Evolutionary conservation across 2,329 filamentous ascomycete species (phyloP).

Genomic region (Fonsecaea multimorphosa): DNA sequence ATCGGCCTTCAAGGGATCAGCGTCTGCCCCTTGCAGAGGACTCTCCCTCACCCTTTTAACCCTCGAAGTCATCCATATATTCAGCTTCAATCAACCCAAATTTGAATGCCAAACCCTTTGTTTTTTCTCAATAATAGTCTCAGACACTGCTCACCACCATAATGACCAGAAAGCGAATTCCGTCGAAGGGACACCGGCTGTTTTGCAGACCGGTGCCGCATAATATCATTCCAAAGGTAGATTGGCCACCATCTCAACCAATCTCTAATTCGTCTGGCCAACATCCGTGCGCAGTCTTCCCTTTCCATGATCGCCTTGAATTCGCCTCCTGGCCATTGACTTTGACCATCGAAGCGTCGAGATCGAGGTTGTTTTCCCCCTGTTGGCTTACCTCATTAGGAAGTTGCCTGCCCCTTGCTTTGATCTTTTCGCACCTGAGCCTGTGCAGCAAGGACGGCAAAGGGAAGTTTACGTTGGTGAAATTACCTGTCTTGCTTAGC

Average conservation of each 20-base stretch:
- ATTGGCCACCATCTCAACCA: conserved; percentile 22
- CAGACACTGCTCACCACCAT: conserved; percentile 6
- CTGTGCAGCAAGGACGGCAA: conserved; percentile 36
- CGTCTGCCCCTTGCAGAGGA: conserved; percentile 31
- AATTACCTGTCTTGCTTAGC: conserved; percentile 37
- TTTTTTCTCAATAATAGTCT: conserved; percentile 19
- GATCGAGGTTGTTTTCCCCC: neutral
- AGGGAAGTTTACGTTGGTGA: conserved; percentile 18
- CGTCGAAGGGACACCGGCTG: neutral
- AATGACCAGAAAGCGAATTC: conserved; percentile 2
- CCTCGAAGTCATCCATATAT: conserved; percentile 9
- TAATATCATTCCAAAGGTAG: conserved; percentile 24
- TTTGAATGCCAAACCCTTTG: conserved; percentile 13
- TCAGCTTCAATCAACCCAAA: conserved; percentile 10
- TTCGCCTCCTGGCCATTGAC: conserved; percentile 15
- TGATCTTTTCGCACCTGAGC: conserved; percentile 17
- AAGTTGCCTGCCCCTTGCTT: conserved; percentile 30
- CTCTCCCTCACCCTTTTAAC: conserved; percentile 3
- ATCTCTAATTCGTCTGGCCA: conserved; percentile 4
- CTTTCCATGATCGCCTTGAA: neutral
- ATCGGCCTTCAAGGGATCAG: conserved; percentile 12
- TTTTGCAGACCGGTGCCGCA: conserved; percentile 7
- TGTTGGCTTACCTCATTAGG: neutral
- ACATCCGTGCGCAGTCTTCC: conserved; percentile 8
- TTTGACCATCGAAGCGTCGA: conserved; percentile 4